Evolutionary conservation across 1,284 basidiomycete species (phyloP).

Genomic region (Inonotus hispidus): DNA sequence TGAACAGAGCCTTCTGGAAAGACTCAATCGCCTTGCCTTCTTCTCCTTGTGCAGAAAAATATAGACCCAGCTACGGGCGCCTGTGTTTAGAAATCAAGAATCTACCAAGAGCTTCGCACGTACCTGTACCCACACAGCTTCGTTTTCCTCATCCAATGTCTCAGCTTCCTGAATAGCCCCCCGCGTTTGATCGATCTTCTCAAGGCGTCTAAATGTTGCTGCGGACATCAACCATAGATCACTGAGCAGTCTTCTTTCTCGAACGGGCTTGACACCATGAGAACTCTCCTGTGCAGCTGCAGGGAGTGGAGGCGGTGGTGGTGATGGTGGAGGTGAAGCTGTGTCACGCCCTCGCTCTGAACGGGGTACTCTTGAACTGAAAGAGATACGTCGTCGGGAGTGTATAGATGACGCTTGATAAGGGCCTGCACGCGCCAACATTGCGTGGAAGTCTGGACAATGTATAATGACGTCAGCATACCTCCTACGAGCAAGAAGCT

Average conservation of each 20-base stretch:
- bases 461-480: neutral
- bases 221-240: constrained; percentile 93
- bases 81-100: neutral
- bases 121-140: constrained; percentile 93
- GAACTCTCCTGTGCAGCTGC: constrained; percentile 27
- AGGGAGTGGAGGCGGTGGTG: constrained; percentile 26
- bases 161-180: constrained; percentile 96
- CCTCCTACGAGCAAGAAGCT: neutral
- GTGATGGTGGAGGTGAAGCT: constrained; percentile 31
- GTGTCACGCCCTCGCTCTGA: constrained; percentile 30
- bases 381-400: constrained; percentile 57
- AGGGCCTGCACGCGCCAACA: constrained; percentile 47
- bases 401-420: constrained; percentile 88
- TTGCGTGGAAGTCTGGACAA: constrained; percentile 55
- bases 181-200: constrained; percentile 85
- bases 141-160: constrained; percentile 78
- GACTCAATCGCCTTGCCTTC: constrained; percentile 63
- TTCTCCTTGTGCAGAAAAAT: constrained; percentile 56
- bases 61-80: constrained; percentile 62
- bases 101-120: constrained; percentile 22
- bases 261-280: constrained; percentile 43
- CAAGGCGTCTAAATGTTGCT: constrained; percentile 86
- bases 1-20: constrained; percentile 80
- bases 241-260: constrained; percentile 71
- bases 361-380: constrained; percentile 11